Conservation (phyloP, 768 basidiomycete genomes). For the Amanita inopinata region DNA sequence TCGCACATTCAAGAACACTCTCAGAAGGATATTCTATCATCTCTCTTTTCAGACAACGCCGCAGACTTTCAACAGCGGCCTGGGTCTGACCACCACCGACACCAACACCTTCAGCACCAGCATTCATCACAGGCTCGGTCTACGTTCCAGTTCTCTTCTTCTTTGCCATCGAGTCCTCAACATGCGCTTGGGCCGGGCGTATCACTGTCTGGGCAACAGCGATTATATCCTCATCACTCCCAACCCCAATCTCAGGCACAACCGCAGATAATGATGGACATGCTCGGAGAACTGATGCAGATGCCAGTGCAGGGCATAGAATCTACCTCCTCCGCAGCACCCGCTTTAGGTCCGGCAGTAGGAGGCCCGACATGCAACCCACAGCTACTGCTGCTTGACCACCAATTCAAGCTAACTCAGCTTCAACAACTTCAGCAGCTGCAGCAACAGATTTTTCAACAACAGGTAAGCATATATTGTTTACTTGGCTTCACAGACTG, state of each 20-base stretch:
- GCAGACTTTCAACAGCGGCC: neutral
- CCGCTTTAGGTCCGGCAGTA: slow-evolving; percentile 5
- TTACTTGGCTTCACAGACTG: slow-evolving; percentile 8
- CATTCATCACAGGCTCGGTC: neutral
- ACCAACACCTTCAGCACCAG: neutral
- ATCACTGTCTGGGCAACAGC: neutral
- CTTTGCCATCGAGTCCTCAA: neutral
- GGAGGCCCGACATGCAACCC: slow-evolving; percentile 22
- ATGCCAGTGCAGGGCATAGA: slow-evolving; percentile 32
- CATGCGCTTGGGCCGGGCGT: neutral
- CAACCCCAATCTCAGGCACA: slow-evolving; percentile 3
- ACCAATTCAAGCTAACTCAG: slow-evolving; percentile 71
- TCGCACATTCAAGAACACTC: slow-evolving; percentile 7
- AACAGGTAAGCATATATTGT: slow-evolving; percentile 50
- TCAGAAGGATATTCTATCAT: slow-evolving; percentile 9
- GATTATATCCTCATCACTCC: slow-evolving; percentile 5
- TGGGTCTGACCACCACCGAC: slow-evolving; percentile 1
- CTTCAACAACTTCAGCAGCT: slow-evolving; percentile 70
- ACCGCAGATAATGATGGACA: slow-evolving; percentile 30
- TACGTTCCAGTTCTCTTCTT: slow-evolving; percentile 6
- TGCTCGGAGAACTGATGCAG: slow-evolving; percentile 42
- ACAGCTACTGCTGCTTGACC: slow-evolving; percentile 54
- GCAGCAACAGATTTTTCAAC: slow-evolving; percentile 82
- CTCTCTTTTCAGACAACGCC: slow-evolving; percentile 3
- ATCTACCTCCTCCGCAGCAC: slow-evolving; percentile 12